Evolutionary conservation across 2,329 filamentous ascomycete genomes (phyloP), one percentile per base, ranked within the genome.

Genomic region (Colletotrichum lindemuthianum): DNA sequence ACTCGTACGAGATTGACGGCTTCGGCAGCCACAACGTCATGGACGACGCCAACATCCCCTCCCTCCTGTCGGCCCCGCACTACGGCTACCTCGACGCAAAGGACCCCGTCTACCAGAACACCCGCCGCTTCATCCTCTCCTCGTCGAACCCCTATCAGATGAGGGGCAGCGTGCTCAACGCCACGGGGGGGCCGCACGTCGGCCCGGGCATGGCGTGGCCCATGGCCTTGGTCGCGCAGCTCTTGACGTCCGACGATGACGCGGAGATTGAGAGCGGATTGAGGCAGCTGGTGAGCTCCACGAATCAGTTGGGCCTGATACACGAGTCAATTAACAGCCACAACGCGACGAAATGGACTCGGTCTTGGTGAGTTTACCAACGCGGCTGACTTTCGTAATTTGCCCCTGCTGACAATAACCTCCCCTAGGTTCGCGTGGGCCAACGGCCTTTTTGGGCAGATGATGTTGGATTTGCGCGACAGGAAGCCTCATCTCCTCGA

Each of bases 381-480:
- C 37, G 11, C 11, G 33, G n/a, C 8, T 24, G 44, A 8, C 32
- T 24, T 33, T 33, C 15, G 8, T 48, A 11, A 7, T 32, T 8
- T 16, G 24, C 16, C 24, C 13, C 5, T 45, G 15, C 24, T 45
- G 43, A n/a, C 15, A 16, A 45, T 2, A 7, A 8, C n/a, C 10
- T 24, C 82, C 24, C 24, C 81, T 65, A 93, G 91, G 90, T 96
- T 96, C 74, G 90, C 92, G 0, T 96, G 92, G 92, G 92, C 92
- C 12, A 96, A 96, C 73, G 92, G 90, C 0, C 86, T 96, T n/a
- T 96, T 94, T 77, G 91, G 92, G 11, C 90, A 95, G 79, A 92
- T 92, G 65, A 86, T 96, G 60, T 76, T 96, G 36, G 91, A 95
- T 77, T 76, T 97, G 54, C 88, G 89, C 49, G 84, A 87, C 68